Evolutionary conservation across 129 eudicot species (phyloP), one percentile per base, ranked within the genome.

Genomic region (Saussurea involucrata): DNA sequence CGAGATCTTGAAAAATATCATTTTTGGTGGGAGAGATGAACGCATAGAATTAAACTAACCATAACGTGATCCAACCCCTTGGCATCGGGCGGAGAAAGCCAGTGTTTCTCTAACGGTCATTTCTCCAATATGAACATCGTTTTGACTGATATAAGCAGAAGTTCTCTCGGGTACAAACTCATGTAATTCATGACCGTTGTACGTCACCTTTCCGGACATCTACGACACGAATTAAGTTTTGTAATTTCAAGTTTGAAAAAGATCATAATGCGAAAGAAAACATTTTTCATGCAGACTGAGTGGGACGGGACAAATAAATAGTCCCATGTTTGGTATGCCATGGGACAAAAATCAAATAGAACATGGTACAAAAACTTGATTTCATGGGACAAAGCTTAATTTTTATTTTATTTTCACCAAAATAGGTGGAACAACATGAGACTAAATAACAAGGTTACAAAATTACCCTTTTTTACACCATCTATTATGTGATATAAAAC

Each of bases 71-170:
- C 98, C 98, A 75, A 90, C 90, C 12, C 98, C 98, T 74, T 90
- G 96, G 71, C 89, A 92, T 71, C 90, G 74, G 1, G 87, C 94
- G 44, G 96, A 88, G 79, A 83, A 92, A 22, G 87, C 98, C 58
- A 90, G 55, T 31, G 96, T 92, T 85, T 92, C 98, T 86, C 91
- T 83, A 20, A 90, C 98, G 2, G 98, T 92, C 94, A 92, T 76
- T 72, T 92, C 98, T 74, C 92, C 93, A 11, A 85, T 79, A 79
- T 92, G 98, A 21, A 88, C 81, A 80, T 92, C 98, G 68, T 86
- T 57, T 69, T 92, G 98, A 69, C 98, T 88, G 36, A 92, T 85
- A 75, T 92, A 92, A n/a, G 98, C 93, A 24, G 96, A 85, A 0
- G 96, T 88, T 81, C 87, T 86, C 24, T 83, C 85, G 3, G 98